Evolutionary conservation across 148 eudicot genomes (phyloP), one percentile per base, ranked within the genome.

Genomic region (Diospyros lotus): DNA sequence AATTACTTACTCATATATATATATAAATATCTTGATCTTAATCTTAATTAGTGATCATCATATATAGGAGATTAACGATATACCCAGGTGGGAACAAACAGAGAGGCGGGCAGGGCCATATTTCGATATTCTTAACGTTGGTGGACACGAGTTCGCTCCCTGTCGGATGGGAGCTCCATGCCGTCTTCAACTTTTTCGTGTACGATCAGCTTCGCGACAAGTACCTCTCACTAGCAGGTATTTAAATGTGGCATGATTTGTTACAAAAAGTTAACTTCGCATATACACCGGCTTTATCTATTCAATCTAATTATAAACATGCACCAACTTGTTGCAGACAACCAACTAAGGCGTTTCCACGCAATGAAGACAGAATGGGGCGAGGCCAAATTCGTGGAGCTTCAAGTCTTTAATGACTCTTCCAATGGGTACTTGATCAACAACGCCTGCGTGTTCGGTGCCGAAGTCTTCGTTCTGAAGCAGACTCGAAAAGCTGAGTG

Each of bases 301-400:
- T 7, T 6, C 44, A 6, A 62, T 38, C 38, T 39, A 28, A 28
- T 39, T 28, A 38, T 48, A 48, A 1, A 15, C 13, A 15, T 56
- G 11, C 4, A 2, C 39, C 28, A 28, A 28, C 28, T 52, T 44
- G 58, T 18, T 44, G 80, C 44, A 77, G 75, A 46, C 13, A 69
- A 68, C 50, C 60, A 67, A 9, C 44, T 14, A 5, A 66, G 50
- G 18, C 81, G 77, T 39, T 73, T 78, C 68, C 81, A 73, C 14
- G 73, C 73, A 59, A 78, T 78, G 81, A 73, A 73, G 43, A 78
- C 76, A 0, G 73, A 73, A 41, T 73, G 68, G 73, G 77, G 76
- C 2, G 42, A 73, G 4, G 11, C 60, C 45, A 73, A 66, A 42
- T 78, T 78, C 69, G 39, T 78, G 15, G 72, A 73, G 1, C 77